Base-by-base conservation (phyloP, 306 rosid genomes). In the Abrus pulchellus region DNA sequence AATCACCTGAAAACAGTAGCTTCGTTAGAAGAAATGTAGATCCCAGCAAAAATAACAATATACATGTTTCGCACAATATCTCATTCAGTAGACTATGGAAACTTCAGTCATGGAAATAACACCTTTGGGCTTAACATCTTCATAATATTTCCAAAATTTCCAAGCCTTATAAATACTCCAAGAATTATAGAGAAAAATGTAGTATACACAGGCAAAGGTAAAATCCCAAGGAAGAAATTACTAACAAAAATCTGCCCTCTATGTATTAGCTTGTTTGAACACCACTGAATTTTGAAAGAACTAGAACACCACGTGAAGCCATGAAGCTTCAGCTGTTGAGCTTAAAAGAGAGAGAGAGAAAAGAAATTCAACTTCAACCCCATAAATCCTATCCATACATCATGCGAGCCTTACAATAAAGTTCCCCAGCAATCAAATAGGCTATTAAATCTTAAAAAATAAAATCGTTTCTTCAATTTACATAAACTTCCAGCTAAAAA, bases 1-100 rank as follows among this genome's bases (percentile, higher is more conserved):
- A 85, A 82, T 83, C 88, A 80, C 89, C 93, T 88, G 89, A 75
- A 81, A 80, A 81, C 20, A 59, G 76, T 52, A 69, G 80, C 82
- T 72, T 66, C 71, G 73, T 76, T 81, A 72, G 81, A 86, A 62
- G 72, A 81, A 74, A 52, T 83, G 82, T n/a, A 67, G 68, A 45
- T 41, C 74, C 47, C 62, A 29, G 36, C 38, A 68, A 54, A 74
- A 78, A 68, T 63, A 30, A 72, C 72, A 83, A 78, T 48, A 30
- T 29, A n/a, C 80, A 72, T 44, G 40, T 47, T 73, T 47, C 66
- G 5, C 65, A 56, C 67, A 72, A 64, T 3, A 64, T 65, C 33
- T 5, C 71, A 83, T 50, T 57, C 76, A 72, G 65, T 45, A 34
- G 7, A 57, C 44, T 44, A 63, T 45, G 86, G 71, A 69, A 60